A percentile compares a stretch with the other conserved stretches of the same genome.
Conservation (phyloP, 495 filamentous ascomycete genomes). For the Penicillium samsonianum region DNA sequence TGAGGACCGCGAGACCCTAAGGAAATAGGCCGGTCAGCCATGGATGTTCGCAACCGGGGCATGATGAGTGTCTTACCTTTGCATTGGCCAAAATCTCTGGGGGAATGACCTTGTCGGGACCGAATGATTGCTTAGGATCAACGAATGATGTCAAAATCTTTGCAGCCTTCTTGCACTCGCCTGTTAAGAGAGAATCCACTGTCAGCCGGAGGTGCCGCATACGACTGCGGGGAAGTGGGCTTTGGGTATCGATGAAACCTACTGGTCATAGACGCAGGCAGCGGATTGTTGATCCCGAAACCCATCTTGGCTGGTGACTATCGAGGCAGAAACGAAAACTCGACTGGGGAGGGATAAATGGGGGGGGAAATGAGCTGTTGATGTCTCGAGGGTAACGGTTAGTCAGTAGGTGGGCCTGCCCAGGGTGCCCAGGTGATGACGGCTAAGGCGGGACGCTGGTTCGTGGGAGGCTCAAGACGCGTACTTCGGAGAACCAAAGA, state of each 20-base stretch:
- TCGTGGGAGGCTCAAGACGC: slow-evolving; percentile 18
- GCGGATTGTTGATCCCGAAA: slow-evolving; percentile 68
- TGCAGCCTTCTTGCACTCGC: slow-evolving; percentile 86
- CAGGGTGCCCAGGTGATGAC: slow-evolving; percentile 20
- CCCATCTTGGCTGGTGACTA: slow-evolving; percentile 44
- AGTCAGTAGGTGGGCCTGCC: slow-evolving; percentile 40
- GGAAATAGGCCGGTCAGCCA: slow-evolving; percentile 16
- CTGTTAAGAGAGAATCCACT: slow-evolving; percentile 38
- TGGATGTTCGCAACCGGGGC: slow-evolving; percentile 11
- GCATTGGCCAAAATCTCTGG: slow-evolving; percentile 85
- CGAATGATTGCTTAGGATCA: slow-evolving; percentile 90
- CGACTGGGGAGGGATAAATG: slow-evolving; percentile 11
- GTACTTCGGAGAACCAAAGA: background rate
- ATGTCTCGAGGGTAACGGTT: slow-evolving; percentile 26
- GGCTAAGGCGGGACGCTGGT: slow-evolving; percentile 27
- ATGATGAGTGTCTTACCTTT: slow-evolving; percentile 61
- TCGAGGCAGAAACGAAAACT: slow-evolving; percentile 13
- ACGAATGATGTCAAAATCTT: slow-evolving; percentile 95
- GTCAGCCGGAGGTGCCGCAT: slow-evolving; percentile 32
- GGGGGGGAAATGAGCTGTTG: slow-evolving; percentile 17
- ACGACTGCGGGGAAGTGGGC: slow-evolving; percentile 43
- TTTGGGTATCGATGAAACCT: slow-evolving; percentile 30
- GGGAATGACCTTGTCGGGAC: slow-evolving; percentile 96
- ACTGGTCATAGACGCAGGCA: slow-evolving; percentile 67
- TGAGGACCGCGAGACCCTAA: slow-evolving; percentile 91